These are phyloP conservation scores for Globisporangium viniferum DNA, from an alignment of 352 stramenopile species.

Conservation along the genomic window DNA sequence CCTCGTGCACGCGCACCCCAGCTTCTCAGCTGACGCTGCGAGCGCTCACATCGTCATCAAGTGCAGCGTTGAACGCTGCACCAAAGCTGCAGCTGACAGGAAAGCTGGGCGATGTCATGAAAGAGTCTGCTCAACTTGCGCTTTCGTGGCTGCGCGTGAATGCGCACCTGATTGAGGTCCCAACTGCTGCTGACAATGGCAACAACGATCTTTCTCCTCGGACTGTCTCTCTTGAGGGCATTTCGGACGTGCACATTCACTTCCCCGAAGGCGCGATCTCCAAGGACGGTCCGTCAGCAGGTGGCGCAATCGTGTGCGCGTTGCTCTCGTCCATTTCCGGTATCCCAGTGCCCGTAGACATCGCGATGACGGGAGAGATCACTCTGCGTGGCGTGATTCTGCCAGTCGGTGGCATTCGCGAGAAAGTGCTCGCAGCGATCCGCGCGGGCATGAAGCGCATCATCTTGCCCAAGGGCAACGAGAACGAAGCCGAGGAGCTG, in stretches of 20 bases:
- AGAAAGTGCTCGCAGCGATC: slow-evolving; percentile 88
- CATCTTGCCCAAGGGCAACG: slow-evolving; percentile 71
- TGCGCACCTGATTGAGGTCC: slow-evolving; percentile 49
- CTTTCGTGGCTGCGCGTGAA: slow-evolving; percentile 81
- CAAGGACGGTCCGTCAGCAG: slow-evolving; percentile 88
- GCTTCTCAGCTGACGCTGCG: slow-evolving; percentile 21
- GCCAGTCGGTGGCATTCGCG: slow-evolving; percentile 88
- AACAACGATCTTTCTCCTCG: slow-evolving; percentile 14
- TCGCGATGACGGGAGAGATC: slow-evolving; percentile 89
- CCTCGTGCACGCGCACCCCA: slow-evolving; percentile 54
- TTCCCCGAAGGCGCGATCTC: slow-evolving; percentile 88
- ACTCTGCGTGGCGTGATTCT: slow-evolving; percentile 85
- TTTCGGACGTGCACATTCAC: slow-evolving; percentile 84
- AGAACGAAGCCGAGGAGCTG: slow-evolving; percentile 70
- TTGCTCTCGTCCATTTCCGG: slow-evolving; percentile 74
- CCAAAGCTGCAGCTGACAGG: slow-evolving; percentile 64
- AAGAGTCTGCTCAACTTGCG: slow-evolving; percentile 83
- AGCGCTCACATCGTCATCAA: slow-evolving; percentile 24
- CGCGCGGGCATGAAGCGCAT: slow-evolving; percentile 82
- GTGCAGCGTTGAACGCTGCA: slow-evolving; percentile 18
- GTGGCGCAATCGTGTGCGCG: slow-evolving; percentile 83
- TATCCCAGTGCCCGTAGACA: slow-evolving; percentile 65
- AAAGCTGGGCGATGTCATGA: slow-evolving; percentile 87
- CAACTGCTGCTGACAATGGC: slow-evolving; percentile 13
- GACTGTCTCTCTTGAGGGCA: slow-evolving; percentile 44